Evolutionary conservation across 768 basidiomycete genomes (phyloP), one percentile per base, ranked within the genome.

Genomic region (Phaeotremella fagi): DNA sequence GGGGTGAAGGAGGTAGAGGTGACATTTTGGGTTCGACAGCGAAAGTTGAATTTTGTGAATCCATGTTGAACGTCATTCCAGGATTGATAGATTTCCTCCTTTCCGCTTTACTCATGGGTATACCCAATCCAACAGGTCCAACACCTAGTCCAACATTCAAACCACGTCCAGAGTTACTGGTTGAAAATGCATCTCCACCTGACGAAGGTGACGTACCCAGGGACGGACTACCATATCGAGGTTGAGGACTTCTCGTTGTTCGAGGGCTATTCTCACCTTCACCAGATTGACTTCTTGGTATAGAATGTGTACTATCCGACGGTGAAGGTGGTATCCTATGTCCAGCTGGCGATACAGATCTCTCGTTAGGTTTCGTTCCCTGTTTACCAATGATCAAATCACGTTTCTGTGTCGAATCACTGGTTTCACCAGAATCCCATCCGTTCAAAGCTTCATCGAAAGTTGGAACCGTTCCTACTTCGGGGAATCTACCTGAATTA

Each of bases 31-130:
- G 60, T 22, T 67, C 66, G 2, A 44, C 52, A 18, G 48, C 45
- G 48, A 58, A 68, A 3, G 58, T 73, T 20, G 45, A 58, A 45
- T 60, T 66, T 33, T 51, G 58, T 16, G 57, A 50, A 33, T 73
- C 66, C 48, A 72, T 63, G 49, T 72, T 76, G 55, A 81, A 73
- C 5, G 76, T 65, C 38, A 79, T 67, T 3, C 69, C 78, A 1
- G 83, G 83, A 51, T 82, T 83, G 55, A 83, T 82, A 3, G 82
- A 83, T 20, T 79, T 74, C 12, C 82, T 75, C 41, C 77, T 79
- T 23, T 79, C 80, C 0, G 76, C 73, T 29, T 79, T 77, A 4
- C 75, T 75, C 50, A 55, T 70, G 44, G 37, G 78, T 60, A 45
- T 76, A 63, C 45, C 62, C 54, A 75, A 59, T 3, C 72, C 66